Evolutionary conservation across 148 eudicot genomes (phyloP).

Genomic region (Amaranthus palmeri): DNA sequence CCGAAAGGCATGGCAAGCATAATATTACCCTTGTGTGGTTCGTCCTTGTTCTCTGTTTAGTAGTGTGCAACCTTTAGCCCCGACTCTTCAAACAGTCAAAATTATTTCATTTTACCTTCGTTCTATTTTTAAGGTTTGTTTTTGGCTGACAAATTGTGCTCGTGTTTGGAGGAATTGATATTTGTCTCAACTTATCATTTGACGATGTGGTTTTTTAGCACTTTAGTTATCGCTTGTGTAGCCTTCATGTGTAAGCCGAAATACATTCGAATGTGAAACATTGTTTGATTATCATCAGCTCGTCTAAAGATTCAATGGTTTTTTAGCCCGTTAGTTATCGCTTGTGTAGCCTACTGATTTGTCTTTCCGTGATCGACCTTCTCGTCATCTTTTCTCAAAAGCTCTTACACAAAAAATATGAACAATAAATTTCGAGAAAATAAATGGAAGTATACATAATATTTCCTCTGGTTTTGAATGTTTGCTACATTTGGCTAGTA

Average conservation of each 20-base stretch:
- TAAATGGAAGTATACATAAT: no score
- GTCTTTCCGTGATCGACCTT: no score
- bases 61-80: constrained; percentile 4
- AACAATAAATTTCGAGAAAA: no score
- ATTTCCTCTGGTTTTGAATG: no score
- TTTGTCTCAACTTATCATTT: constrained; percentile 15
- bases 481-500: no score
- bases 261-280: background rate
- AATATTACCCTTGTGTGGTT: background rate
- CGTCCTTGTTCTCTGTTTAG: background rate
- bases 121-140: background rate
- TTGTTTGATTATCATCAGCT: background rate
- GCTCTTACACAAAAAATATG: no score
- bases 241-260: background rate
- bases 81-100: background rate
- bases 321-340: no score
- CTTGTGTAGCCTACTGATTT: no score
- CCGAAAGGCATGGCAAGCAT: constrained; percentile 5
- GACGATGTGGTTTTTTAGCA: background rate
- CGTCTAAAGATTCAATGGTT: no score
- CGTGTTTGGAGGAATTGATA: constrained; percentile 2
- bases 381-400: no score
- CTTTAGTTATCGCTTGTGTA: constrained; percentile 6
- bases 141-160: constrained; percentile 10
- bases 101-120: background rate